Percentiles rank a stretch among this genome's conserved stretches.
Evolutionary conservation across 768 basidiomycete species (phyloP).

Genomic region (Boletus fagicola): DNA sequence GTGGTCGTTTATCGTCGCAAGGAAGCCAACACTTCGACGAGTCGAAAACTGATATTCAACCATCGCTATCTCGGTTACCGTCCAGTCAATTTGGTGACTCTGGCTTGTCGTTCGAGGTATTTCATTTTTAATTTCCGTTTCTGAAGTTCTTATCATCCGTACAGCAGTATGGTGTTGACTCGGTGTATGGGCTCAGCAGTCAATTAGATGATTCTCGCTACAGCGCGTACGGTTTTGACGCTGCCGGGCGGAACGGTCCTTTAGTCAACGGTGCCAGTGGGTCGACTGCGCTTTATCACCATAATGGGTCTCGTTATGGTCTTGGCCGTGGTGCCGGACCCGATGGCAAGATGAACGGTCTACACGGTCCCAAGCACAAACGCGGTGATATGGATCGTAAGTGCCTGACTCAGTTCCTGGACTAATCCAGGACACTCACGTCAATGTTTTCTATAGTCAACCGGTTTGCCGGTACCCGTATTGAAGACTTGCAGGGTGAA

Average conservation of each 20-base stretch:
- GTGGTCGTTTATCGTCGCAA: conserved; percentile 59
- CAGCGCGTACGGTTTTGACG: conserved; percentile 57
- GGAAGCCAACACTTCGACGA: conserved; percentile 47
- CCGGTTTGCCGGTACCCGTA: conserved; percentile 91
- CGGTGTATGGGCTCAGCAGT: conserved; percentile 45
- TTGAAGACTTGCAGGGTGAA: conserved; percentile 95
- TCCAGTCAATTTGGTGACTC: conserved; percentile 56
- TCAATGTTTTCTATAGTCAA: conserved; percentile 58
- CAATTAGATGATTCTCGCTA: conserved; percentile 54
- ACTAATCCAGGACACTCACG: not conserved
- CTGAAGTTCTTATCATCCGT: conserved; percentile 10
- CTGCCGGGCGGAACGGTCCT: conserved; percentile 39
- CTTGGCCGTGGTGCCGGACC: conserved; percentile 54
- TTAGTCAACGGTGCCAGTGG: conserved; percentile 44
- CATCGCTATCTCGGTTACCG: conserved; percentile 68
- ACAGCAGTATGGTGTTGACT: conserved; percentile 59
- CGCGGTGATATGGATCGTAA: conserved; percentile 89
- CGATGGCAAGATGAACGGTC: conserved; percentile 85
- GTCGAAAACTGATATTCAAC: conserved; percentile 57
- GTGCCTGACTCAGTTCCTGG: conserved; percentile 39
- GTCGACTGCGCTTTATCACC: conserved; percentile 77
- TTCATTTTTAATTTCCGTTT: conserved; percentile 17
- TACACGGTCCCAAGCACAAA: conserved; percentile 93
- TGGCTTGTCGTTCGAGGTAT: conserved; percentile 56
- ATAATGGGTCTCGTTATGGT: conserved; percentile 76